A percentile compares a stretch with the other conserved stretches of the same genome.
phyloP scores from a whole-genome alignment of 2,329 filamentous ascomycete species.

The Scleromitrula shiraiana region DNA sequence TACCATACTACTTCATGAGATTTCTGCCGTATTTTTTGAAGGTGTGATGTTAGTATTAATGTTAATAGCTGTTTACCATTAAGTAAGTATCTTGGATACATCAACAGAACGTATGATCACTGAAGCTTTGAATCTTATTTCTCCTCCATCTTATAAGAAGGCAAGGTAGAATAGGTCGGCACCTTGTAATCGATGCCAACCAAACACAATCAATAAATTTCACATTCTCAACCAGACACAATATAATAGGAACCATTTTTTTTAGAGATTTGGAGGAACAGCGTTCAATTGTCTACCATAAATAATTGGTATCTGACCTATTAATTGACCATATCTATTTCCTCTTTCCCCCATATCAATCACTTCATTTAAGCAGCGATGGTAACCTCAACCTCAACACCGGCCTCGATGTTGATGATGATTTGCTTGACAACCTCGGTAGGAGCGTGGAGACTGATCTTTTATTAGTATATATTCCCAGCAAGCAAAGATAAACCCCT shows the following conservation, averaged over 20 bases:
- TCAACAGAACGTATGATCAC: too few species aligned
- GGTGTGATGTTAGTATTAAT: neutral
- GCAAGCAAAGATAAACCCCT: neutral
- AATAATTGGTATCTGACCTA: neutral
- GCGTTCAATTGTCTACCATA: slow-evolving; percentile 8
- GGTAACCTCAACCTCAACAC: slow-evolving; percentile 89
- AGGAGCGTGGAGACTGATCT: slow-evolving; percentile 73
- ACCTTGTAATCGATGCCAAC: too few species aligned
- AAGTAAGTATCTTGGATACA: neutral
- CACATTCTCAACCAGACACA: neutral
- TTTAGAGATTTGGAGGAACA: neutral
- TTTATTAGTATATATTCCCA: slow-evolving; percentile 15
- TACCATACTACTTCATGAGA: neutral
- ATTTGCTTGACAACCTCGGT: slow-evolving; percentile 97
- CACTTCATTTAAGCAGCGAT: slow-evolving; percentile 62
- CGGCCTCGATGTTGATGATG: slow-evolving; percentile 92
- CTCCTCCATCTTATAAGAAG: too few species aligned
- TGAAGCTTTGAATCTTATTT: too few species aligned
- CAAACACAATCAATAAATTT: too few species aligned
- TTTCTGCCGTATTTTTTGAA: too few species aligned
- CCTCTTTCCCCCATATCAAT: slow-evolving; percentile 5
- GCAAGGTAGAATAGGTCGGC: too few species aligned
- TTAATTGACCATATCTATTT: slow-evolving; percentile 5
- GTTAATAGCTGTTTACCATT: too few species aligned
- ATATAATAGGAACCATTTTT: neutral